Percentiles rank a stretch among this genome's conserved stretches.
Conservation (phyloP, 2,329 filamentous ascomycete species). For the Lasiodiplodia gonubiensis region DNA sequence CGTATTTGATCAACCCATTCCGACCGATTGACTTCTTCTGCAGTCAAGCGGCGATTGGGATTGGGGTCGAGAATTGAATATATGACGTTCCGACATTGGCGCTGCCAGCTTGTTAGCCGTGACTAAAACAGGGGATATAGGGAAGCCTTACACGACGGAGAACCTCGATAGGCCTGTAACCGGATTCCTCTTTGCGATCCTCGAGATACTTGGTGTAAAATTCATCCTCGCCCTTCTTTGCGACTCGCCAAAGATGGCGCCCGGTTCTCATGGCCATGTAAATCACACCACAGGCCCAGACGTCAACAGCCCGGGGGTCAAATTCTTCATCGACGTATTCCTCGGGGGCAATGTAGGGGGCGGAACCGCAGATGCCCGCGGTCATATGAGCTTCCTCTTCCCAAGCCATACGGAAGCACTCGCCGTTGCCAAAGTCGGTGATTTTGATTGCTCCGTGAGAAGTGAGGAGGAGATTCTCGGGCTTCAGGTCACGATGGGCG, state of each 20-base stretch:
- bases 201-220: conserved; percentile 95
- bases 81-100: conserved; percentile 96
- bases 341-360: conserved; percentile 95
- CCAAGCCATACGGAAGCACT: conserved; percentile 99
- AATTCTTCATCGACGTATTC: conserved; percentile 97
- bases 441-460: conserved; percentile 94
- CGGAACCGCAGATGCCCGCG: conserved; percentile 92
- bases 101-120: conserved; percentile 58
- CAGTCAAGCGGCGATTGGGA: conserved; percentile 87
- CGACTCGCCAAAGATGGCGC: conserved; percentile 94
- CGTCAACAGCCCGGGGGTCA: conserved; percentile 94
- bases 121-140: conserved; percentile 9
- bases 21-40: conserved; percentile 94
- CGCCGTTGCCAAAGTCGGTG: conserved; percentile 97
- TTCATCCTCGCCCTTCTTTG: conserved; percentile 95
- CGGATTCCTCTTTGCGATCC: conserved; percentile 90
- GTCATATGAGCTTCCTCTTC: conserved; percentile 99
- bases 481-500: conserved; percentile 94
- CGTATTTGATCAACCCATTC: conserved; percentile 99
- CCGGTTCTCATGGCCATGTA: conserved; percentile 99
- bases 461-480: conserved; percentile 92
- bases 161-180: conserved; percentile 95
- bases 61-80: conserved; percentile 98
- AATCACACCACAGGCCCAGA: conserved; percentile 98
- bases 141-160: conserved; percentile 75